These are phyloP conservation scores for Chrysanthemum lavandulifolium DNA, from an alignment of 129 eudicot species.

Conservation along the genomic window DNA sequence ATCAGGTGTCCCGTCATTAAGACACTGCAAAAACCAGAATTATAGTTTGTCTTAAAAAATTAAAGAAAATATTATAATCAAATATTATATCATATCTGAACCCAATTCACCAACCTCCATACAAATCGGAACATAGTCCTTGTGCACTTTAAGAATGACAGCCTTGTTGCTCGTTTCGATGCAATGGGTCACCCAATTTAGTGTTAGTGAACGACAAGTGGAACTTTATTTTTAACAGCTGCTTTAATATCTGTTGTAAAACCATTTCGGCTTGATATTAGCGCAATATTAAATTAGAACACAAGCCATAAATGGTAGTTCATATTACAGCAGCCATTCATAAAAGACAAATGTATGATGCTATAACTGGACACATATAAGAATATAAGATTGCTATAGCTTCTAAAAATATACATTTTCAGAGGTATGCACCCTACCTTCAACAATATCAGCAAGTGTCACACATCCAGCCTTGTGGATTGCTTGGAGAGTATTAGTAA, in stretches of 20 bases:
- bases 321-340: background rate
- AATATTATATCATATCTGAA: slow-evolving; percentile 8
- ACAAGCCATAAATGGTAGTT: background rate
- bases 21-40: slow-evolving; percentile 54
- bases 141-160: slow-evolving; percentile 79
- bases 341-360: background rate
- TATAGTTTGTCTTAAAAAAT: background rate
- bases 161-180: slow-evolving; percentile 95
- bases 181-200: slow-evolving; percentile 91
- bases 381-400: background rate
- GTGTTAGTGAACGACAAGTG: slow-evolving; percentile 93
- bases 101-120: slow-evolving; percentile 82
- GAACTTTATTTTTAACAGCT: slow-evolving; percentile 95
- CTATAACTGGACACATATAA: too few species aligned
- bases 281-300: background rate
- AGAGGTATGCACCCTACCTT: slow-evolving; percentile 48
- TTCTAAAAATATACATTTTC: background rate
- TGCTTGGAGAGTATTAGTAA: slow-evolving; percentile 88
- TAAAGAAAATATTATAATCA: background rate
- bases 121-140: slow-evolving; percentile 94
- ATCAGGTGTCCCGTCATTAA: slow-evolving; percentile 99
- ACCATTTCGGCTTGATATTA: slow-evolving; percentile 27
- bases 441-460: slow-evolving; percentile 77
- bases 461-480: slow-evolving; percentile 92
- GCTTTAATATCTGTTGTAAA: slow-evolving; percentile 73